Base-by-base conservation (phyloP, 345 rosid species). In the Acer yangbiense region DNA sequence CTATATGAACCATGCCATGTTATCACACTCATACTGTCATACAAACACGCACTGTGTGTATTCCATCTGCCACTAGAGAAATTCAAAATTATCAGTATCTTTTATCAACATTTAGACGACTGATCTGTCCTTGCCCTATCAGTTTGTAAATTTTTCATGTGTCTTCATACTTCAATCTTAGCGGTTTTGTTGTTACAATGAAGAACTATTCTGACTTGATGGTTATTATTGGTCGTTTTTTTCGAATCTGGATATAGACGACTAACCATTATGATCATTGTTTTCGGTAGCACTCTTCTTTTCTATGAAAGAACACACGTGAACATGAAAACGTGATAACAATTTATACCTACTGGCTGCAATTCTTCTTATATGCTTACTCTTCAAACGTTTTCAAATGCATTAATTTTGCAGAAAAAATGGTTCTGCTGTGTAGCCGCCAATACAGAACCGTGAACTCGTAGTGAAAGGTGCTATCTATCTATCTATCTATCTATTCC, bases 401-500 rank as follows among this genome's bases (percentile, higher is more conserved):
- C 60, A 39, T 54, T 77, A 43, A 57, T 69, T 52, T 58, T 21
- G 79, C 90, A 85, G 88, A 87, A 77, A 77, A 84, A 84, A 76
- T 87, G 90, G 90, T 75, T 80, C 74, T 87, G 88, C 83, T 87
- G 90, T 73, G 73, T 85, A 72, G 68, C 81, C 78, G 68, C 72
- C 46, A 66, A n/a, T 16, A 84, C 80, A 32, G 88, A 87, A 43
- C 81, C 80, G 32, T 52, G 75, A 69, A 65, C 32, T 43, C 21
- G 10, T 29, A 7, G 73, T 63, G 52, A 77, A 71, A 50, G 55
- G 63, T n/a, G 68, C 71, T 35, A 29, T 29, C 32, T 76, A 82
- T 14, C 32, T 29, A 27, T 27, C 29, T 27, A 27, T 1, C 32
- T 73, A 71, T 74, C 43, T 76, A 82, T 14, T 10, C 41, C 57